Evolutionary conservation across 495 filamentous ascomycete species (phyloP).

Genomic region (Penicillium cosmopolitanum): DNA sequence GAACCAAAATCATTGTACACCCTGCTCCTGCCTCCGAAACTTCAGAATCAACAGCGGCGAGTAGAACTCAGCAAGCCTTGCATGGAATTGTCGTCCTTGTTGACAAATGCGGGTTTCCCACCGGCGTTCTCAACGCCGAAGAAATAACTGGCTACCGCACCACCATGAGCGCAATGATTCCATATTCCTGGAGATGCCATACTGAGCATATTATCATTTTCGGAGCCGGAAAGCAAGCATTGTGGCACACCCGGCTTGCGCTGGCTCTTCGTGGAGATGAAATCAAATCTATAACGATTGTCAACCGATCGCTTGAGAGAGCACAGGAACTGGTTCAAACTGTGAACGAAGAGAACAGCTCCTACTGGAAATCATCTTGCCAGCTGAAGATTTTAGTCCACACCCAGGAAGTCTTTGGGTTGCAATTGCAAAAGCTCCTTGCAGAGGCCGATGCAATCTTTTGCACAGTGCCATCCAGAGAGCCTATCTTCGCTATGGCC

Average conservation of each 20-base stretch:
- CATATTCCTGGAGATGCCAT: constrained; percentile 15
- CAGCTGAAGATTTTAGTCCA: neutral
- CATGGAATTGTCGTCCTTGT: neutral
- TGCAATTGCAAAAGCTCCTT: neutral
- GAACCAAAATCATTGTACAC: constrained; percentile 21
- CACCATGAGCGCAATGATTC: constrained; percentile 20
- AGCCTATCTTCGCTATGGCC: constrained; percentile 4
- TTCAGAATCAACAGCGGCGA: neutral
- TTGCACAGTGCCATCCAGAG: constrained; percentile 6
- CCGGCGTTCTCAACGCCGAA: constrained; percentile 5
- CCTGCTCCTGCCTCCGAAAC: constrained; percentile 2
- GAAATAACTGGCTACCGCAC: constrained; percentile 22
- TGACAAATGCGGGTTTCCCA: neutral
- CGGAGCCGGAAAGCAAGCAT: constrained; percentile 11
- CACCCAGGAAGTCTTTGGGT: neutral
- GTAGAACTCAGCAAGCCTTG: neutral
- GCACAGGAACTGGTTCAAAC: constrained; percentile 2
- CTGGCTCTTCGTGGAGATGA: constrained; percentile 5
- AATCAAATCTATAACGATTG: constrained; percentile 5
- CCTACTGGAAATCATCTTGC: constrained; percentile 2
- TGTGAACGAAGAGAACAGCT: neutral
- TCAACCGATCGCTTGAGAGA: neutral
- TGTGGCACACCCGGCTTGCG: constrained; percentile 10
- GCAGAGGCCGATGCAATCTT: constrained; percentile 5
- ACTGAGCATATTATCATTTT: constrained; percentile 19